Evolutionary conservation across 768 basidiomycete species (phyloP), one percentile per base, ranked within the genome.

Genomic region (Mycena haematopus): DNA sequence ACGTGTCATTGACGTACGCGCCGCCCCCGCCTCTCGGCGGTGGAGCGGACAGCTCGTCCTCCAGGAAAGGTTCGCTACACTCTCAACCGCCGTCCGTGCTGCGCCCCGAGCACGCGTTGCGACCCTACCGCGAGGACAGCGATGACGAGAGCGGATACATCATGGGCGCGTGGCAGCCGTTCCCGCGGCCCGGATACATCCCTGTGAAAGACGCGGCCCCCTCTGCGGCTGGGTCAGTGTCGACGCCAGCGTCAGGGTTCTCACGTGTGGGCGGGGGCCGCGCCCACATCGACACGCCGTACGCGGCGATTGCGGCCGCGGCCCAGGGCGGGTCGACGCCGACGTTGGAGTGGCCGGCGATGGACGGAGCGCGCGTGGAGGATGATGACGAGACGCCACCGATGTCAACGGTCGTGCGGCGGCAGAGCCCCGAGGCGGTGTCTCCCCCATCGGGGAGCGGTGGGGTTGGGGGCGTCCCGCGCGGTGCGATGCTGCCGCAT

Each of bases 111-210:
- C 90, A 92, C 50, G 91, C 89, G 5, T 79, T 88, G 63, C 82
- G 84, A 49, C 91, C 90, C 29, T 92, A 92, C 72, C 82, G 81
- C 65, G 90, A 93, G 70, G 90, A 93, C 45, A 89, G 84, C 66
- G 92, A 93, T 62, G 90, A 90, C 68, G 92, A 92, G 65, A 82
- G 78, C 57, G 90, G 92, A 14, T 91, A 81, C 66, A 97, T 98
- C 71, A 96, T 98, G 93, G 90, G 89, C 44, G 93, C 96, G n/a
- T 96, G 94, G 93, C 88, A 90, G 66, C 86, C 88, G 29, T 91
- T 86, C 78, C 85, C 85, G 0, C 78, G 82, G 8, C 73, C 80
- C 22, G 83, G 84, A 0, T 86, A 86, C 70, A 56, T 71, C 22
- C 75, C 82, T 10, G 79, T 87, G 22, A 75, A 76, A 22, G 82